phyloP scores from a whole-genome alignment of 129 eudicot genomes.

The Artemisia annua region DNA sequence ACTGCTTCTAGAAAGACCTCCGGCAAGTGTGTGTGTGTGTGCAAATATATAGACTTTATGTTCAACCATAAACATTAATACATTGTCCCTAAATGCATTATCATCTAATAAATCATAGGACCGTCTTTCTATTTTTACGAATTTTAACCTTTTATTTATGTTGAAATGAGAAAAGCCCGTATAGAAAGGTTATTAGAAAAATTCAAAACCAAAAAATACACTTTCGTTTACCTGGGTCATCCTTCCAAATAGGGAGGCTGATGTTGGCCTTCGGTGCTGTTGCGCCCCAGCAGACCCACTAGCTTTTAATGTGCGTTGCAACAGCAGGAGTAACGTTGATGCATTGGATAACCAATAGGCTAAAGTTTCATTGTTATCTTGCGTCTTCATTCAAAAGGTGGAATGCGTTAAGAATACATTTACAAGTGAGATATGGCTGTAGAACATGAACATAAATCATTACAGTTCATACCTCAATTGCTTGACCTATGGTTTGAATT shows the following conservation, averaged over 20 bases:
- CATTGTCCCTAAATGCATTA: too few relatives aligned
- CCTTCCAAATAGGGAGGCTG: constrained; percentile 66
- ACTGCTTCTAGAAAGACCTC: too few relatives aligned
- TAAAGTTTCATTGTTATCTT: constrained; percentile 74
- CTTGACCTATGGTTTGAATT: constrained; percentile 87
- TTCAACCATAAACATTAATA: too few relatives aligned
- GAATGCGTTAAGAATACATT: constrained; percentile 9
- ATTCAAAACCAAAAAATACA: background rate
- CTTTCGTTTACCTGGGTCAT: constrained; percentile 76
- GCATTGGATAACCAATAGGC: constrained; percentile 96
- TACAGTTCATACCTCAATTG: constrained; percentile 66
- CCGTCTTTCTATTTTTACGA: too few relatives aligned
- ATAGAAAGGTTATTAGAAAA: too few relatives aligned
- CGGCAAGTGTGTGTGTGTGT: too few relatives aligned
- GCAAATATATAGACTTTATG: too few relatives aligned
- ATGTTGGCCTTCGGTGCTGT: constrained; percentile 72
- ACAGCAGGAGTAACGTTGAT: constrained; percentile 69
- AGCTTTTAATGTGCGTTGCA: constrained; percentile 88
- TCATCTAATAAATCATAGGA: too few relatives aligned
- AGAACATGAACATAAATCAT: background rate
- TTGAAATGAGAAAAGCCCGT: too few relatives aligned
- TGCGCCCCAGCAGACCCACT: constrained; percentile 83
- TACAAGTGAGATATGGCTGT: constrained; percentile 1
- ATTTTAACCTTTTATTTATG: too few relatives aligned
- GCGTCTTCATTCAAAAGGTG: constrained; percentile 57